These are phyloP conservation scores for Fusarium sambucinum DNA, from an alignment of 2,329 filamentous ascomycete genomes.

Conservation along the genomic window DNA sequence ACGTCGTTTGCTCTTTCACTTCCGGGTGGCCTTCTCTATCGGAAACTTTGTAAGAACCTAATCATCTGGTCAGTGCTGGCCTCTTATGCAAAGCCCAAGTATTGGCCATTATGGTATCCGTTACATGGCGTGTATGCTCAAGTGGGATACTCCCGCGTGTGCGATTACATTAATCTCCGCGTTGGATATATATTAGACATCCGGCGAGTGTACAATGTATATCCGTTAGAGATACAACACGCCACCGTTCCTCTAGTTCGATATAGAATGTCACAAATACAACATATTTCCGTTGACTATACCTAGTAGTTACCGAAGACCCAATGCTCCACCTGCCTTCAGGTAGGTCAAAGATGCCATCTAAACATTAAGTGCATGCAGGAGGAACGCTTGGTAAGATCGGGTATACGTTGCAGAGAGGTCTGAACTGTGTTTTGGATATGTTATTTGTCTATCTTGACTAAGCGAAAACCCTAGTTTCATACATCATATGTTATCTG, in stretches of 20 bases:
- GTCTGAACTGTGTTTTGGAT: background rate
- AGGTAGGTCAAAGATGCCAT: background rate
- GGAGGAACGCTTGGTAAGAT: background rate
- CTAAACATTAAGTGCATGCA: background rate
- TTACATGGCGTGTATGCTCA: background rate
- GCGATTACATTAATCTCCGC: background rate
- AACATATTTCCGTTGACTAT: background rate
- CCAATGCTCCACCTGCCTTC: background rate
- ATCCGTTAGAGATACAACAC: constrained; percentile 9
- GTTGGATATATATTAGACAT: background rate
- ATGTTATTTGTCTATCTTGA: background rate
- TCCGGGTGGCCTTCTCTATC: background rate
- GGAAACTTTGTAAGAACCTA: background rate
- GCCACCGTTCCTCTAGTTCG: background rate
- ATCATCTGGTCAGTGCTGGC: background rate
- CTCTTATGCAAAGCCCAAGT: background rate
- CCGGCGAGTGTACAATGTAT: background rate
- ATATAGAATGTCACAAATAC: background rate
- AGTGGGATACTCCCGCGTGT: background rate
- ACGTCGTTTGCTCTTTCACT: constrained; percentile 2
- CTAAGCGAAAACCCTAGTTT: background rate
- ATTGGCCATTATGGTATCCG: background rate
- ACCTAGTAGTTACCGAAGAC: background rate
- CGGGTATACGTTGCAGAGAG: background rate
- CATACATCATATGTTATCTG: background rate